phyloP scores from a whole-genome alignment of 805 yeast species.

The Candida fluviatilis region DNA sequence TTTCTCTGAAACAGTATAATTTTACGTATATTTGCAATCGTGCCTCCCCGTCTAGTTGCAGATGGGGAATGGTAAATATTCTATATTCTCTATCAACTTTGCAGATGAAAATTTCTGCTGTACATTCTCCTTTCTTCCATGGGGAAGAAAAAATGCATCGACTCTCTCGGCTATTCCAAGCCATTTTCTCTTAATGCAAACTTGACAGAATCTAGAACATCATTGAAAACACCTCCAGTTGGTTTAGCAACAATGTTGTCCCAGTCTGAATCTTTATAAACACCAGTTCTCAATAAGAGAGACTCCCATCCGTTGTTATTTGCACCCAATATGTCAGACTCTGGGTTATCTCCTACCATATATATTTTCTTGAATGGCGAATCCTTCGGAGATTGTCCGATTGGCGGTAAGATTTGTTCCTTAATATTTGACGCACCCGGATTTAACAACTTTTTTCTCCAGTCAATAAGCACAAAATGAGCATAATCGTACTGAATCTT shows the following conservation, averaged over 20 bases:
- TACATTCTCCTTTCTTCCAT: too few species aligned
- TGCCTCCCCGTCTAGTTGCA: too few species aligned
- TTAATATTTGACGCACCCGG: slow-evolving; percentile 1
- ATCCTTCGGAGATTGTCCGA: slow-evolving; percentile 34
- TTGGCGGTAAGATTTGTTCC: slow-evolving; percentile 37
- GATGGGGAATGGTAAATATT: too few species aligned
- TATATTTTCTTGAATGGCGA: slow-evolving; percentile 54
- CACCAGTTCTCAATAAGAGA: slow-evolving; percentile 83
- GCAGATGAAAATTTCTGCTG: too few species aligned
- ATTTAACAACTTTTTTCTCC: slow-evolving; percentile 39
- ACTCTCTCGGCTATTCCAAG: not conserved
- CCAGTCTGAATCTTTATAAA: slow-evolving; percentile 61
- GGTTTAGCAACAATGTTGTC: slow-evolving; percentile 37
- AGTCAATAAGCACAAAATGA: slow-evolving; percentile 59
- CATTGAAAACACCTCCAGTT: slow-evolving; percentile 45
- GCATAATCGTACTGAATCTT: slow-evolving; percentile 80
- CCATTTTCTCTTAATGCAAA: slow-evolving; percentile 7
- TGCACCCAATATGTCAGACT: slow-evolving; percentile 88
- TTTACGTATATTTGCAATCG: too few species aligned
- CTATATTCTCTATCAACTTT: too few species aligned
- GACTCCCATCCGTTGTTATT: slow-evolving; percentile 85
- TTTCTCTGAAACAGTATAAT: too few species aligned
- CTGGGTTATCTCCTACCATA: slow-evolving; percentile 98
- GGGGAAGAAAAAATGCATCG: too few species aligned
- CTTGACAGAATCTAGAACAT: slow-evolving; percentile 44